Percentiles rank a stretch among this genome's conserved stretches.
Conservation (phyloP, 2,329 filamentous ascomycete genomes). For the Lachnellula arida region DNA sequence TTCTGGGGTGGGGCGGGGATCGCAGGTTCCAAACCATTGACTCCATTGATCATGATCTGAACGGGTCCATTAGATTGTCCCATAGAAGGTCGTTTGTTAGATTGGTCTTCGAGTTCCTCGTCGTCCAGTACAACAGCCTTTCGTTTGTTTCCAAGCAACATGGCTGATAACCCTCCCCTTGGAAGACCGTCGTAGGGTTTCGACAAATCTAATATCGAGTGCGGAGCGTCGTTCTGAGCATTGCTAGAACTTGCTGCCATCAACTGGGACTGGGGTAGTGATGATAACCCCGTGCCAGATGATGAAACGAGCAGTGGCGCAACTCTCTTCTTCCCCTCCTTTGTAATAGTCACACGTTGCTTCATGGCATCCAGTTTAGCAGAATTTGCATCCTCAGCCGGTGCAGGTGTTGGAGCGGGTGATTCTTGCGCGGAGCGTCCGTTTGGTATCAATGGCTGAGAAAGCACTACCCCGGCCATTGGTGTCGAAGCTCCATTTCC, state of each 20-base stretch:
- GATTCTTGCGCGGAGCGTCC: conserved; percentile 20
- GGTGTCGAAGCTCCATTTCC: conserved; percentile 25
- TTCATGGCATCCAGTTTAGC: conserved; percentile 68
- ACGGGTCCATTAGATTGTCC: conserved; percentile 63
- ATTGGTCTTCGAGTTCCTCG: conserved; percentile 62
- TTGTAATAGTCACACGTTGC: conserved; percentile 87
- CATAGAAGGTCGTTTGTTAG: conserved; percentile 53
- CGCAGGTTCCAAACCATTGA: conserved; percentile 74
- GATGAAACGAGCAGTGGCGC: conserved; percentile 88
- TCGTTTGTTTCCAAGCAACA: conserved; percentile 90
- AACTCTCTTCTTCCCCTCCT: conserved; percentile 95
- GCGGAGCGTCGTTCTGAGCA: conserved; percentile 66
- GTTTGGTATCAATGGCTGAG: conserved; percentile 20
- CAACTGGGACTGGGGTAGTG: conserved; percentile 81
- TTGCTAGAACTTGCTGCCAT: conserved; percentile 69
- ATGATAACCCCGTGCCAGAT: conserved; percentile 80
- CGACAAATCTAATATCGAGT: conserved; percentile 81
- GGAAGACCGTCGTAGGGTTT: conserved; percentile 93
- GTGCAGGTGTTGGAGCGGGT: conserved; percentile 36
- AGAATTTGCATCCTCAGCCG: conserved; percentile 45
- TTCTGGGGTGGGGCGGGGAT: conserved; percentile 54
- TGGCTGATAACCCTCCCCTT: conserved; percentile 76
- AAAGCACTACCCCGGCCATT: conserved; percentile 19
- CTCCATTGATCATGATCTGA: conserved; percentile 69
- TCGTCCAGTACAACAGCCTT: conserved; percentile 70